These are phyloP conservation scores for Sporodiniella umbellata DNA, from an alignment of 371 early-diverging fungal genomes.

Conservation along the genomic window DNA sequence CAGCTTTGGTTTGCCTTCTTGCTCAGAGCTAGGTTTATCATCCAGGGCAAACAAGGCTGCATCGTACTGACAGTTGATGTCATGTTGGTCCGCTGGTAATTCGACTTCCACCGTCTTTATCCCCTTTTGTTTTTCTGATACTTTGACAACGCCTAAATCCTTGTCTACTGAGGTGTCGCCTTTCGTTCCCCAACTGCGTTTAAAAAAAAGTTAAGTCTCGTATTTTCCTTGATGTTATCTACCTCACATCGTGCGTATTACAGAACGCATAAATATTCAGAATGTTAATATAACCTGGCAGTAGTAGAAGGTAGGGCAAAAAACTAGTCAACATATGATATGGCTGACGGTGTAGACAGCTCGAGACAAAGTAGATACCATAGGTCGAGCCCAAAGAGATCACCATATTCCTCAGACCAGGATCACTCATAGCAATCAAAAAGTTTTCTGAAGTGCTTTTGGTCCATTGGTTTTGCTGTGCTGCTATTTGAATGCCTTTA, in stretches of 20 bases:
- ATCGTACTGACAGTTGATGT: slow-evolving; percentile 74
- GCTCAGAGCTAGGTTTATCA: slow-evolving; percentile 18
- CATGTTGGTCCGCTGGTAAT: slow-evolving; percentile 66
- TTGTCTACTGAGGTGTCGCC: slow-evolving; percentile 67
- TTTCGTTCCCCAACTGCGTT: slow-evolving; percentile 89
- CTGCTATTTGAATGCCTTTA: slow-evolving; percentile 41
- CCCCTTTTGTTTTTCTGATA: slow-evolving; percentile 47
- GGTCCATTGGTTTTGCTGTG: slow-evolving; percentile 21
- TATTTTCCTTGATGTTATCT: too few relatives aligned
- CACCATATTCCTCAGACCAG: slow-evolving; percentile 56
- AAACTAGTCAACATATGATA: slow-evolving; percentile 70
- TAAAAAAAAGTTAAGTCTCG: not conserved
- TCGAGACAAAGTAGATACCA: slow-evolving; percentile 61
- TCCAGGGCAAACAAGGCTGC: slow-evolving; percentile 57
- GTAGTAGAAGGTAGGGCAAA: slow-evolving; percentile 54
- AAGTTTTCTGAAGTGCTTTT: slow-evolving; percentile 29
- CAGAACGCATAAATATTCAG: slow-evolving; percentile 72
- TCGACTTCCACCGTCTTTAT: slow-evolving; percentile 51
- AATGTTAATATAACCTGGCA: slow-evolving; percentile 65
- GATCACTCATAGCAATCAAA: slow-evolving; percentile 23
- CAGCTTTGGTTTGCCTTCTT: slow-evolving; percentile 10
- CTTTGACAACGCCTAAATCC: slow-evolving; percentile 63
- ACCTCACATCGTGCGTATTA: slow-evolving; percentile 72
- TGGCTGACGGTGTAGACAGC: slow-evolving; percentile 61
- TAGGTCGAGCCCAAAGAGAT: slow-evolving; percentile 61